Evolutionary conservation across 768 basidiomycete genomes (phyloP).

Genomic region (Mrakia hoshinonis): DNA sequence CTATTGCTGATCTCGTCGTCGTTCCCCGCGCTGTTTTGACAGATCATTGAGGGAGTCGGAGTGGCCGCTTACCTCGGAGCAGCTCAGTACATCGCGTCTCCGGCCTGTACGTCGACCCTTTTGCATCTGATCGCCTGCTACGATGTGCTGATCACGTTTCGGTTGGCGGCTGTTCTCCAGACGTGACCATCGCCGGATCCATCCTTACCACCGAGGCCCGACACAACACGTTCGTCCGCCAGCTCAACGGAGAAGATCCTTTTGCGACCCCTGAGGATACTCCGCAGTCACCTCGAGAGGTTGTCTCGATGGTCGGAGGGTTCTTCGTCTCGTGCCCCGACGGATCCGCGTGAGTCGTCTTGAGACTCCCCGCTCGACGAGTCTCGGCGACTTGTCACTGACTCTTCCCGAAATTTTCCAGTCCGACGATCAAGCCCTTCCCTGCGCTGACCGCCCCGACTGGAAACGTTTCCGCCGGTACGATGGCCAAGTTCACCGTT

Average conservation of each 20-base stretch:
- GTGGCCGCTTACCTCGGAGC: slow-evolving; percentile 11
- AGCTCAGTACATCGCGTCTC: background rate
- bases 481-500: background rate
- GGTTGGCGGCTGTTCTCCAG: background rate
- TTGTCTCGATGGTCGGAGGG: slow-evolving; percentile 7
- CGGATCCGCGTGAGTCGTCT: slow-evolving; percentile 1
- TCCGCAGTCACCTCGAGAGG: slow-evolving; percentile 6
- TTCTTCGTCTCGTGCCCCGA: slow-evolving; percentile 19
- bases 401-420: background rate
- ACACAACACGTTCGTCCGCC: slow-evolving; percentile 14
- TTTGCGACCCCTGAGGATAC: slow-evolving; percentile 17
- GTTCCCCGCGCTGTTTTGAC: too few species aligned
- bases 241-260: background rate
- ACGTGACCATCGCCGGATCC: background rate
- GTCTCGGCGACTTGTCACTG: background rate
- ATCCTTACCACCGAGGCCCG: slow-evolving; percentile 16
- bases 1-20: too few species aligned
- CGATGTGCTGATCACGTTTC: background rate
- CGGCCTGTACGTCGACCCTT: background rate
- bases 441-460: slow-evolving; percentile 12
- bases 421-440: slow-evolving; percentile 17
- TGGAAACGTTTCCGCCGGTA: slow-evolving; percentile 5
- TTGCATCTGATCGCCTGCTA: background rate
- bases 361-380: background rate
- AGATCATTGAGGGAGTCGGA: slow-evolving; percentile 8